A percentile compares a stretch with the other conserved stretches of the same genome.
Conservation (phyloP, 768 basidiomycete species). For the Mycena vitilis region DNA sequence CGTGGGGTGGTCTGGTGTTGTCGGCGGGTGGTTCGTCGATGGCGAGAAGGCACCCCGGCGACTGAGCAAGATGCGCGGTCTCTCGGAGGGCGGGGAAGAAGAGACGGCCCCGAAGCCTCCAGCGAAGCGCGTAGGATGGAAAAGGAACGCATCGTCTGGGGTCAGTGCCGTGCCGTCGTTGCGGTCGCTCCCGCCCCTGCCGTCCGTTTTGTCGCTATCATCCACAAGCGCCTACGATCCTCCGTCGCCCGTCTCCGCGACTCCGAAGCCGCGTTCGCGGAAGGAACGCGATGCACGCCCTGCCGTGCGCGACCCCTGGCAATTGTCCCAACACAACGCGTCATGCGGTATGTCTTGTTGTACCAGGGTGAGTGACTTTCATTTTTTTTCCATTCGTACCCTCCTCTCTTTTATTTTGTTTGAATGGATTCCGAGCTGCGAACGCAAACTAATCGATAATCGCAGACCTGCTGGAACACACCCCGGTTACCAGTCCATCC, state of each 20-base stretch:
- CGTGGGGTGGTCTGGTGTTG: slow-evolving; percentile 69
- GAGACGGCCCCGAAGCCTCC: background rate
- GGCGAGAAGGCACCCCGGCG: background rate
- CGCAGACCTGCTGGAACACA: slow-evolving; percentile 67
- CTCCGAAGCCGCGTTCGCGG: slow-evolving; percentile 2
- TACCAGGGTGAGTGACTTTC: slow-evolving; percentile 60
- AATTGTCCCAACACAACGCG: slow-evolving; percentile 73
- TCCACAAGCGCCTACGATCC: background rate
- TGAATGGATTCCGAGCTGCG: background rate
- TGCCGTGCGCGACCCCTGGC: slow-evolving; percentile 69
- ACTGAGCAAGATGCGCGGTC: slow-evolving; percentile 27
- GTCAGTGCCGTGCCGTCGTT: background rate
- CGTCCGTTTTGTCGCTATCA: slow-evolving; percentile 14
- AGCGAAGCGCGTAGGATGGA: background rate
- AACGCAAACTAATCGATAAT: background rate
- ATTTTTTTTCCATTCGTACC: background rate
- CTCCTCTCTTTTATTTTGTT: background rate
- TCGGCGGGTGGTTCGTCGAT: slow-evolving; percentile 40
- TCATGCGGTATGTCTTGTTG: slow-evolving; percentile 75
- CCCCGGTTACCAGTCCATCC: slow-evolving; percentile 64
- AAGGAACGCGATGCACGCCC: slow-evolving; percentile 32
- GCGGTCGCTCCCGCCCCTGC: background rate
- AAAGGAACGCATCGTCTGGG: background rate
- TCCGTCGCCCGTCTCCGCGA: background rate
- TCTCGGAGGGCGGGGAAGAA: slow-evolving; percentile 1